Evolutionary conservation across 169 alveolate genomes (phyloP), one percentile per base, ranked within the genome.

Genomic region (Cryptosporidium sp.): DNA sequence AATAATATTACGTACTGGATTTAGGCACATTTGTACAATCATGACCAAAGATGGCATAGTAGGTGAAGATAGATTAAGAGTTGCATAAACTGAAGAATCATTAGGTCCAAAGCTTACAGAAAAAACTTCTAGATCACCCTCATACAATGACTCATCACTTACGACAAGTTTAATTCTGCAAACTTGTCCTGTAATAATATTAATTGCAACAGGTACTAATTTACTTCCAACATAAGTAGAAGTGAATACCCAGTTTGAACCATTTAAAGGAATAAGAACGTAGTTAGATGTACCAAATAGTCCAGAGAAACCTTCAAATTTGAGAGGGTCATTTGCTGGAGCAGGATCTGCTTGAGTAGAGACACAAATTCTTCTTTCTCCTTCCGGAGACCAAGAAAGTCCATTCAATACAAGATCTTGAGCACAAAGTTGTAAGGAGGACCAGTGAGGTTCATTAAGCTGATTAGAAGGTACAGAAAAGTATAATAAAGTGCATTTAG

Each of bases 41-140:
- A 80, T 80, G 0, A 67, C 65, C 60, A 80, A 39, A n/a, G 89
- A 80, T 12, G 89, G 89, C 67, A 80, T 80, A n/a, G 35, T 80
- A 3, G 89, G 89, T 3, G 89, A 80, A 26, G 69, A 1, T 29
- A 62, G 39, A 8, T 62, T 65, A 23, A 80, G 29, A 18, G 68
- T 26, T 39, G 75, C 73, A 37, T 33, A 80, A 3, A 60, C 35
- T 18, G 75, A 14, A 10, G 73, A 18, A 2, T 31, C 23, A 4
- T 80, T 52, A n/a, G 56, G 45, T 26, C 44, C 73, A 44, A 26
- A 26, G n/a, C 29, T 29, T 45, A 42, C 75, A 12, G 73, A 60
- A 35, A 61, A 35, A 5, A 80, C 18, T 21, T 65, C 69, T 39
- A 62, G 52, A 48, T 65, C 37, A 3, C 89, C 89, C 0, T 29